These are phyloP conservation scores for Euphrasia arctica DNA, from an alignment of 305 asterid genomes.

Conservation along the genomic window DNA sequence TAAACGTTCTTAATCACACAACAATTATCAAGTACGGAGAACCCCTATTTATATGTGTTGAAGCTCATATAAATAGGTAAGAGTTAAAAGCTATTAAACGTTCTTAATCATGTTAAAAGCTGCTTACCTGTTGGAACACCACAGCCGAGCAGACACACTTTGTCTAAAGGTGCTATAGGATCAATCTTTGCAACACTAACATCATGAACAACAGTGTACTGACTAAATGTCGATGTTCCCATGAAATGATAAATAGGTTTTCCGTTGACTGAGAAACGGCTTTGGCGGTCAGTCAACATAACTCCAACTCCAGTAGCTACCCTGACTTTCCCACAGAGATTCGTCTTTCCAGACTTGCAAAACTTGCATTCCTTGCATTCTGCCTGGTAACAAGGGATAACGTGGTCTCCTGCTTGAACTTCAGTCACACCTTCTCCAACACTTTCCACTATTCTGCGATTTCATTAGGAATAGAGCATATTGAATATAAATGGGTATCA, in stretches of 20 bases:
- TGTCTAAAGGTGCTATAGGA: constrained; percentile 88
- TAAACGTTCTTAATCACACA: too few relatives aligned
- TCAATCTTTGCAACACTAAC: constrained; percentile 98
- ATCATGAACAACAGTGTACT: constrained; percentile 96
- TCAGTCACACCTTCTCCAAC: constrained; percentile 97
- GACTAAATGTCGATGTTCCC: constrained; percentile 99
- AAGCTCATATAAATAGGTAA: too few relatives aligned
- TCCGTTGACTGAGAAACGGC: constrained; percentile 88
- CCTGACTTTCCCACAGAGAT: constrained; percentile 97
- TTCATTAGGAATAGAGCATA: constrained; percentile 18
- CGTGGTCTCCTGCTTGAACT: constrained; percentile 93
- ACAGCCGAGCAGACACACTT: constrained; percentile 97
- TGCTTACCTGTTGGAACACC: constrained; percentile 94
- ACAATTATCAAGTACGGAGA: too few relatives aligned
- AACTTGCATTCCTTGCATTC: constrained; percentile 98
- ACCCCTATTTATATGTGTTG: too few relatives aligned
- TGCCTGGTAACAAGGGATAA: constrained; percentile 99
- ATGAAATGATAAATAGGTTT: constrained; percentile 92
- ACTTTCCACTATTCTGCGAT: constrained; percentile 86
- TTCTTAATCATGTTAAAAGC: constrained; percentile 12
- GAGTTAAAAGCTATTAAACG: not conserved
- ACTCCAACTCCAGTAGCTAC: constrained; percentile 97
- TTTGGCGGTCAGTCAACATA: constrained; percentile 83
- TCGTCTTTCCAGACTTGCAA: constrained; percentile 98
- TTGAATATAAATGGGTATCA: not conserved